These are phyloP conservation scores for Conoideocrella luteorostrata DNA, from an alignment of 2,329 filamentous ascomycete species.

Conservation along the genomic window DNA sequence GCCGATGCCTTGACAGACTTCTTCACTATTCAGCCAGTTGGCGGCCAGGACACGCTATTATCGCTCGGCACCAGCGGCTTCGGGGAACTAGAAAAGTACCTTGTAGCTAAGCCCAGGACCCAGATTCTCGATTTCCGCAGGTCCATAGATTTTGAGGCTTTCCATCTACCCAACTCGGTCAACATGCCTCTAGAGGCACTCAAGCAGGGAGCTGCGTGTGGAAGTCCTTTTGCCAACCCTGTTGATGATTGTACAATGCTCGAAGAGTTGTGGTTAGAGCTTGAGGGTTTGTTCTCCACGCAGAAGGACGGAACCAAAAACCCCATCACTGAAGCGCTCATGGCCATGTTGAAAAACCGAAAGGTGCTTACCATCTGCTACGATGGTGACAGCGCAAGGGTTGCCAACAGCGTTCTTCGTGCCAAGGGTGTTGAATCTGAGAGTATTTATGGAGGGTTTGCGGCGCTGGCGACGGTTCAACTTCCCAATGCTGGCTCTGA, in stretches of 20 bases:
- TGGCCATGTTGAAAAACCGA: slow-evolving; percentile 25
- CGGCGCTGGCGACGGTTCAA: slow-evolving; percentile 19
- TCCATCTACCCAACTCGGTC: slow-evolving; percentile 38
- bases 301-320: slow-evolving; percentile 21
- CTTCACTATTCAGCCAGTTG: slow-evolving; percentile 18
- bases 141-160: slow-evolving; percentile 32
- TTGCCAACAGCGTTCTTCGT: slow-evolving; percentile 48
- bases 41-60: slow-evolving; percentile 18
- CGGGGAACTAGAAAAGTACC: slow-evolving; percentile 19
- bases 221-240: slow-evolving; percentile 31
- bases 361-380: slow-evolving; percentile 45
- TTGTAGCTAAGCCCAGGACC: slow-evolving; percentile 21
- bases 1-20: slow-evolving; percentile 32
- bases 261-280: slow-evolving; percentile 40
- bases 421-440: slow-evolving; percentile 42
- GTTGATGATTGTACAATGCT: slow-evolving; percentile 40
- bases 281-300: slow-evolving; percentile 37
- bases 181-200: slow-evolving; percentile 38
- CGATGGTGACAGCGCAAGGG: slow-evolving; percentile 45
- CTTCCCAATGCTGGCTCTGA: slow-evolving; percentile 20
- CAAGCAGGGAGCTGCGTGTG: slow-evolving; percentile 19
- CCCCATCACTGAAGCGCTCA: slow-evolving; percentile 19
- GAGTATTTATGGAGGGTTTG: slow-evolving; percentile 37
- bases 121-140: slow-evolving; percentile 39
- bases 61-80: slow-evolving; percentile 13